Base-by-base conservation (phyloP, 2,329 filamentous ascomycete species). In the Aureobasidium sp. region DNA sequence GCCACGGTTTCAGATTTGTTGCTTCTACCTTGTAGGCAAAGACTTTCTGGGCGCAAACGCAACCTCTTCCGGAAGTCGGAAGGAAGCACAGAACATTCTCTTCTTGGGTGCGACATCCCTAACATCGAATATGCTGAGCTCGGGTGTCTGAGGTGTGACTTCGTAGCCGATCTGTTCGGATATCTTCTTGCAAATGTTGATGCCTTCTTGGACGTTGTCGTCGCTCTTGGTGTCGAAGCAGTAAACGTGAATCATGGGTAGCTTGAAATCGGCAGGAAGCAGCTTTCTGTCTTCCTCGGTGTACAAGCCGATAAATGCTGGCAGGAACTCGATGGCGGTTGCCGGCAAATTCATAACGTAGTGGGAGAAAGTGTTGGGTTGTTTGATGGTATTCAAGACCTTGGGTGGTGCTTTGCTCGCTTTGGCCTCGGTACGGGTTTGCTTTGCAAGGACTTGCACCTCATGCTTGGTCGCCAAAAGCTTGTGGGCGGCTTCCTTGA, bases 321-420 rank as follows among this genome's bases (percentile, higher is more conserved):
- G 79, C 69, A 97, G 81, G 72, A 99, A 99, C 63, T 89, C 87
- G 64, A 94, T 87, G 0, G 94, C 93, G 0, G 86, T 89, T 1
- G 92, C 94, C 0, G 94, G 94, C 17, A 99, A 87, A 76, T 99
- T 99, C 90, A 99, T 97, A 67, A 97, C 89, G 73, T 92, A 99
- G 78, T 97, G 94, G n/a, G 86, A 83, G 72, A 97, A 90, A 41
- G 87, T 87, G 2, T 82, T 81, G 2, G 93, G 93, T 50, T 92
- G 80, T 12, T 68, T 61, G 20, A 80, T 63, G 0, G 71, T 76
- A 63, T 75, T 73, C 37, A 76, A 59, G 50, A 76, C 70, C 29
- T 69, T 65, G n/a, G 69, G 69, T 13, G 72, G 71, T 5, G 68
- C 43, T 34, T 47, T 65, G 17, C 32, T 55, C 1, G 17, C 43